These are phyloP conservation scores for Orbilia javanica DNA, from an alignment of 2,329 filamentous ascomycete genomes.

Conservation along the genomic window DNA sequence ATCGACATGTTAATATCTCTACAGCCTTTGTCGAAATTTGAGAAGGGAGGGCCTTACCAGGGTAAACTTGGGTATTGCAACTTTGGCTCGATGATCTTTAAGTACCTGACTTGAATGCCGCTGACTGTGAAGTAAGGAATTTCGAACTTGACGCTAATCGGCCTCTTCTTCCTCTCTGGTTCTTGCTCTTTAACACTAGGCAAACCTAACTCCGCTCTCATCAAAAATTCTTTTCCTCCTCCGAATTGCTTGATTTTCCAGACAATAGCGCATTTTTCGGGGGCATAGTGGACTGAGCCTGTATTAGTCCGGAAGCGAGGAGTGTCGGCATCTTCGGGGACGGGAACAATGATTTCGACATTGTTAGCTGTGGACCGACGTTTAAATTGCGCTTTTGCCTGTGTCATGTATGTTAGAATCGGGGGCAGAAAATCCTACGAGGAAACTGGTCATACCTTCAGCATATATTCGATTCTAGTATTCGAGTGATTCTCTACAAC, in stretches of 20 bases:
- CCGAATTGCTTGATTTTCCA: constrained; percentile 99
- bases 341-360: constrained; percentile 96
- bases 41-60: constrained; percentile 71
- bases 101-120: constrained; percentile 96
- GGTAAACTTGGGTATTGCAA: constrained; percentile 58
- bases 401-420: constrained; percentile 60
- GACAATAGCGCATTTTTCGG: constrained; percentile 95
- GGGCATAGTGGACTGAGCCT: constrained; percentile 95
- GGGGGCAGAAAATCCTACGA: background rate
- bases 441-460: constrained; percentile 73
- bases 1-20: constrained; percentile 63
- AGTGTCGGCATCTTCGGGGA: constrained; percentile 95
- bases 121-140: constrained; percentile 99
- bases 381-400: constrained; percentile 96
- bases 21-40: background rate
- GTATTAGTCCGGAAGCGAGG: constrained; percentile 98
- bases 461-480: constrained; percentile 97
- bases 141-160: constrained; percentile 99
- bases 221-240: constrained; percentile 97
- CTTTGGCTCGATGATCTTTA: constrained; percentile 99
- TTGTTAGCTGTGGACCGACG: constrained; percentile 97
- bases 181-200: constrained; percentile 88
- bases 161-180: constrained; percentile 74
- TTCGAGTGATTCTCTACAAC: constrained; percentile 96
- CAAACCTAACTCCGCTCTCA: constrained; percentile 94